Percentiles rank a stretch among this genome's conserved stretches.
Conservation (phyloP, 768 basidiomycete genomes). For the Hortiboletus flavorubellus region DNA sequence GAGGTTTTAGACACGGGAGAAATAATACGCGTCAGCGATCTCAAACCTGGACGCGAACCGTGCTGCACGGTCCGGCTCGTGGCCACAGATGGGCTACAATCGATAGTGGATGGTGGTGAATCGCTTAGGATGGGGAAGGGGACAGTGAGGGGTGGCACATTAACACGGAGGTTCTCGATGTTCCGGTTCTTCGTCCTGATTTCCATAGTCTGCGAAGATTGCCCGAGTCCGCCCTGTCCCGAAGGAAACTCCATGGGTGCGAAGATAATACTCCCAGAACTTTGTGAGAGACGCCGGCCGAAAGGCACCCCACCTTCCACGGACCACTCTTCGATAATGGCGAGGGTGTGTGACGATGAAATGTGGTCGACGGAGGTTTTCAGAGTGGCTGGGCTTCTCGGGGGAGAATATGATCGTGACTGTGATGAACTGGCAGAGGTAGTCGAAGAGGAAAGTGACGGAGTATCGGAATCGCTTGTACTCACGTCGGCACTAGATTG, state of each 20-base stretch:
- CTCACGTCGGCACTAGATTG: constrained; percentile 30
- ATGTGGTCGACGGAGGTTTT: constrained; percentile 33
- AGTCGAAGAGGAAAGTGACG: constrained; percentile 44
- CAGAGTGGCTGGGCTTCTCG: constrained; percentile 32
- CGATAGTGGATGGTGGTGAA: constrained; percentile 15
- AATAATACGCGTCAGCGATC: constrained; percentile 28
- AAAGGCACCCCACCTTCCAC: constrained; percentile 16
- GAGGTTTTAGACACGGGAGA: constrained; percentile 20
- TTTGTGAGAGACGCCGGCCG: constrained; percentile 12
- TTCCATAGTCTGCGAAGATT: constrained; percentile 1
- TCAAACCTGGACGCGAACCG: constrained; percentile 9
- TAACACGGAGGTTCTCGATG: constrained; percentile 28
- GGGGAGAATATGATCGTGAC: constrained; percentile 32
- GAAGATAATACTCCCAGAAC: constrained; percentile 24
- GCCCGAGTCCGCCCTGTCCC: constrained; percentile 21
- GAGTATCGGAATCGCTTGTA: constrained; percentile 42
- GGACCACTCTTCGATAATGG: constrained; percentile 39
- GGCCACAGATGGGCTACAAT: constrained; percentile 1
- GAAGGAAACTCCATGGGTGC: constrained; percentile 14
- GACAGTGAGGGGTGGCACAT: constrained; percentile 21
- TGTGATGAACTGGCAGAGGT: constrained; percentile 37
- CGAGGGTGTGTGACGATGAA: constrained; percentile 24
- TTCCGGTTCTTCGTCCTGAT: constrained; percentile 26
- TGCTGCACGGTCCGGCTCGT: background rate
- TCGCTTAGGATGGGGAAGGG: constrained; percentile 17